Evolutionary conservation across 495 filamentous ascomycete genomes (phyloP).

Genomic region (Tuber melanosporum): DNA sequence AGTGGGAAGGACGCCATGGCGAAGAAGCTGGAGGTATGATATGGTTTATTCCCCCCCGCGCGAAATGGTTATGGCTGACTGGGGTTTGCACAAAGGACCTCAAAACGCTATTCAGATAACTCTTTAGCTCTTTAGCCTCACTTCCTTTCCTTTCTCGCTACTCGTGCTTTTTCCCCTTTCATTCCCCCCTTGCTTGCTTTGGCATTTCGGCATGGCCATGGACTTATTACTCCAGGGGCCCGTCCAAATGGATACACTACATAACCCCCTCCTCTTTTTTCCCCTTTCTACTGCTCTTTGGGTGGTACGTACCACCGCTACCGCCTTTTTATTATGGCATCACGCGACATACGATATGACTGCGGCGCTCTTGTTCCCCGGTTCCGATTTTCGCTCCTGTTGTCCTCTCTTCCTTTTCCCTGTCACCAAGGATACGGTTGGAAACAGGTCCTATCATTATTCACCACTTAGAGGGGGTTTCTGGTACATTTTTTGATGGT

Average conservation of each 20-base stretch:
- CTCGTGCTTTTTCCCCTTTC: not conserved
- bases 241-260: not conserved
- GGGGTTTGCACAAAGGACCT: not conserved
- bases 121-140: not conserved
- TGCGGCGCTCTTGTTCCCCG: not conserved
- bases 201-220: not conserved
- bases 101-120: not conserved
- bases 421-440: not conserved
- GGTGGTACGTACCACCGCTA: not conserved
- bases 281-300: not conserved
- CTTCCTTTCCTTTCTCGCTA: not conserved
- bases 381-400: not conserved
- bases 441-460: not conserved
- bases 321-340: not conserved
- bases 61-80: not conserved
- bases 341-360: not conserved
- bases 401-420: not conserved
- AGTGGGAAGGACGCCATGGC: slow-evolving; percentile 69
- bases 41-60: not conserved
- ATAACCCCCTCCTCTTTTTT: not conserved
- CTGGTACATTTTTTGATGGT: not conserved
- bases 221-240: not conserved
- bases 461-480: not conserved
- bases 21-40: slow-evolving; percentile 53
- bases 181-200: not conserved